Conservation (phyloP, 305 asterid species). For the Rubia peregrina region DNA sequence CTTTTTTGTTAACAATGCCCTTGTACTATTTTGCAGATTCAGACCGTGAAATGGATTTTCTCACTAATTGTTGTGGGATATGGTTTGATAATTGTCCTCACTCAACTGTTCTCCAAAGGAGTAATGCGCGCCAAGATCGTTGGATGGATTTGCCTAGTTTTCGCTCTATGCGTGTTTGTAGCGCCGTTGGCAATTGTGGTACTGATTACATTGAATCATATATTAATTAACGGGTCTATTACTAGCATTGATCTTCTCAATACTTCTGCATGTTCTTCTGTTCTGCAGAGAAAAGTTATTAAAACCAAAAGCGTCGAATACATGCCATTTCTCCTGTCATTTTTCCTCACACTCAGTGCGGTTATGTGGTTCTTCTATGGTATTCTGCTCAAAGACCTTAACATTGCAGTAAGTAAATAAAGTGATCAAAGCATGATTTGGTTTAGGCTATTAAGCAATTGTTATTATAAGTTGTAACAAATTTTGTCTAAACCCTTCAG, state of each 20-base stretch:
- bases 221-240: background rate
- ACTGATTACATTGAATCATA: background rate
- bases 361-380: constrained; percentile 33
- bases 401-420: constrained; percentile 21
- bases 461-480: background rate
- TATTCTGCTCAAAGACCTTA: constrained; percentile 16
- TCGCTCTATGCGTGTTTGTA: constrained; percentile 22
- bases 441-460: background rate
- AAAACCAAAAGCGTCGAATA: constrained; percentile 25
- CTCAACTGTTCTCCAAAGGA: constrained; percentile 12
- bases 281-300: constrained; percentile 24
- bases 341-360: constrained; percentile 27
- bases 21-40: constrained; percentile 11
- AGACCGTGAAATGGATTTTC: constrained; percentile 1
- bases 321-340: constrained; percentile 26
- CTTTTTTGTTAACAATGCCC: too few relatives aligned
- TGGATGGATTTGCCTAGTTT: constrained; percentile 26
- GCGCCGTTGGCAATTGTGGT: constrained; percentile 25
- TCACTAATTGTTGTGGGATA: constrained; percentile 13
- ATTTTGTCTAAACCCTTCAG: background rate
- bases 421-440: too few relatives aligned
- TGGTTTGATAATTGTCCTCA: constrained; percentile 17
- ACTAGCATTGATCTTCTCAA: background rate
- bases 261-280: too few relatives aligned
- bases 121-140: constrained; percentile 17